A percentile compares a stretch with the other conserved stretches of the same genome.
Evolutionary conservation across 1,284 basidiomycete species (phyloP).

Genomic region (Leccinum olivaceoglutinosum): DNA sequence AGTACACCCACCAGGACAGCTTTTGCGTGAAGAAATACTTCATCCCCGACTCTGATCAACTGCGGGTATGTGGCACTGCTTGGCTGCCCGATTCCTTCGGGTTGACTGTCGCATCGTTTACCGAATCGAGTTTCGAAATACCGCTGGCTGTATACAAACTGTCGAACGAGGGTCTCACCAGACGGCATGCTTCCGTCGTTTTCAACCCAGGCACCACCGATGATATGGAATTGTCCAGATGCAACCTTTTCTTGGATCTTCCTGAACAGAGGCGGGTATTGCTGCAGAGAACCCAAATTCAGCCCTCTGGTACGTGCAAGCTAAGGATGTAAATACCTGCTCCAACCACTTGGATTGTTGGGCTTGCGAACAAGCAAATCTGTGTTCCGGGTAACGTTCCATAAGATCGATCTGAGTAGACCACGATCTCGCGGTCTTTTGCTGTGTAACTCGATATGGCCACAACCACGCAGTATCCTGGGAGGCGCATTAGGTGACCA

Average conservation of each 20-base stretch:
- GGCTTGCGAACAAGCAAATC: conserved; percentile 89
- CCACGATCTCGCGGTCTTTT: conserved; percentile 95
- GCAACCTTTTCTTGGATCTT: conserved; percentile 74
- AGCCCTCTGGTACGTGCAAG: not conserved
- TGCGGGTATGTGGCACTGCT: conserved; percentile 73
- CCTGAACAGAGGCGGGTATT: conserved; percentile 86
- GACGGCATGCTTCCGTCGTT: conserved; percentile 92
- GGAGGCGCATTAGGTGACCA: conserved; percentile 4
- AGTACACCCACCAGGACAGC: conserved; percentile 58
- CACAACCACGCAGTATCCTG: conserved; percentile 58
- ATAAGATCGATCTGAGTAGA: conserved; percentile 92
- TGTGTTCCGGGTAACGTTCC: conserved; percentile 93
- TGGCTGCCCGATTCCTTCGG: too few species aligned
- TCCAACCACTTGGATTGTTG: conserved; percentile 98
- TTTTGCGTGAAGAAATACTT: conserved; percentile 99
- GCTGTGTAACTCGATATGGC: conserved; percentile 93
- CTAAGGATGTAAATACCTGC: conserved; percentile 36
- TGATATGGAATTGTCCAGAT: conserved; percentile 77
- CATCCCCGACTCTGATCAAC: conserved; percentile 83
- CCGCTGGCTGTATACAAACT: conserved; percentile 90
- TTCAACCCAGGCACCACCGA: conserved; percentile 87
- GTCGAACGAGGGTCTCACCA: conserved; percentile 84
- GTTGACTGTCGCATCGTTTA: conserved; percentile 50
- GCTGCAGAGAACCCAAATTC: conserved; percentile 33
- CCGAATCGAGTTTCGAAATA: conserved; percentile 83